phyloP scores from a whole-genome alignment of 352 stramenopile species.

The Phytophthora foliorum region DNA sequence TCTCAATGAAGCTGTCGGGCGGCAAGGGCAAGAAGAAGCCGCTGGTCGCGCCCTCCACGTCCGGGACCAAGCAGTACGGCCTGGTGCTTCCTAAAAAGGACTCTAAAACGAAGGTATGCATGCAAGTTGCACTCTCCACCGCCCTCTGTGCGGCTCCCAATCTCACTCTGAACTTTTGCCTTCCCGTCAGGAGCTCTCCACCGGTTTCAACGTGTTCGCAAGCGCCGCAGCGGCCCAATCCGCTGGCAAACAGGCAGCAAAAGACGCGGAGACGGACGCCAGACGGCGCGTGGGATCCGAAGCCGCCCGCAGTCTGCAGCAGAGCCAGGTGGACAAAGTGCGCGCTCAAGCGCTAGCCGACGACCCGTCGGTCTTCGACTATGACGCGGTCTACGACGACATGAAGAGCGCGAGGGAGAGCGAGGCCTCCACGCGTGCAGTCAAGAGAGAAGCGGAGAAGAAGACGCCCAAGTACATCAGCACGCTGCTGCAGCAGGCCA shows the following conservation, averaged over 20 bases:
- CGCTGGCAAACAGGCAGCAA: constrained; percentile 1
- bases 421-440: constrained; percentile 53
- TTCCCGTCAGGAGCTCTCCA: constrained; percentile 28
- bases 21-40: constrained; percentile 52
- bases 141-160: constrained; percentile 1
- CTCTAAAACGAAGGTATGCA: constrained; percentile 46
- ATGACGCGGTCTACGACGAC: constrained; percentile 91
- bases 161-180: constrained; percentile 16
- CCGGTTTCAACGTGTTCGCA: constrained; percentile 31
- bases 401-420: constrained; percentile 65
- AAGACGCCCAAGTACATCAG: constrained; percentile 90
- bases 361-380: constrained; percentile 92
- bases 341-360: constrained; percentile 71
- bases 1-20: constrained; percentile 70
- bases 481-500: constrained; percentile 91
- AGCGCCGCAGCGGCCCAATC: constrained; percentile 31
- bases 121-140: constrained; percentile 4
- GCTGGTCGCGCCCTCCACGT: constrained; percentile 18
- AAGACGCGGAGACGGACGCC: constrained; percentile 13
- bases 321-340: constrained; percentile 56
- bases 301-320: constrained; percentile 62
- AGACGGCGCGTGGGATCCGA: constrained; percentile 53
- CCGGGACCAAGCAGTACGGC: constrained; percentile 51
- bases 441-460: constrained; percentile 67
- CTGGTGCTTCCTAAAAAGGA: constrained; percentile 50